Percentiles rank a stretch among this genome's conserved stretches.
These are phyloP conservation scores for Limnanthes douglasii DNA, from an alignment of 345 rosid species.

Conservation along the genomic window DNA sequence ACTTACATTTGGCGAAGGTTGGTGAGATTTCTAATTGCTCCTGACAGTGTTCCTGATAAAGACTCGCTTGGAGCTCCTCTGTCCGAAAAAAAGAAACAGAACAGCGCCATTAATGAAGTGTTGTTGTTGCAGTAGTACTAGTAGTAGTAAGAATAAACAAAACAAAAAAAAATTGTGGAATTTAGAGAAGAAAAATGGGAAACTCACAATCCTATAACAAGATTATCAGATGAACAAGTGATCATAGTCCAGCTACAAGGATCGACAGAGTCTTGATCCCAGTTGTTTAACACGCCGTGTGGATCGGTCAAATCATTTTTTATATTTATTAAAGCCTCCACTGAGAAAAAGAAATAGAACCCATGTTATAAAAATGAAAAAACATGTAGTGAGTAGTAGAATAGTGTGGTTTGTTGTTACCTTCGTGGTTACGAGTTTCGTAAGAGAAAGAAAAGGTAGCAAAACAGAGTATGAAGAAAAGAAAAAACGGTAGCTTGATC, in stretches of 20 bases:
- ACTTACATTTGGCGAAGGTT: constrained; percentile 89
- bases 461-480: constrained; percentile 16
- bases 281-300: constrained; percentile 74
- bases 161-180: not conserved
- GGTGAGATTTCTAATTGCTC: constrained; percentile 62
- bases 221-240: constrained; percentile 71
- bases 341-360: constrained; percentile 29
- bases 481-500: constrained; percentile 14
- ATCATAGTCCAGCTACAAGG: constrained; percentile 98
- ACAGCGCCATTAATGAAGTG: constrained; percentile 11
- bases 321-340: constrained; percentile 66
- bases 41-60: constrained; percentile 74
- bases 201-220: constrained; percentile 68
- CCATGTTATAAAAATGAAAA: not conserved
- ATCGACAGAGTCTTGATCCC: constrained; percentile 93
- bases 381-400: not conserved
- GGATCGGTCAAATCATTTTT: constrained; percentile 49
- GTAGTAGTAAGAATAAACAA: not conserved
- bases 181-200: not conserved
- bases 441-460: constrained; percentile 26
- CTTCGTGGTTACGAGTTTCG: constrained; percentile 84
- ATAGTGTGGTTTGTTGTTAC: constrained; percentile 13
- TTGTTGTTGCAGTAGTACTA: not conserved
- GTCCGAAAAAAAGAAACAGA: constrained; percentile 9
- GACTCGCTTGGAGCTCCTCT: constrained; percentile 95